Conservation (phyloP, 345 rosid species). For the Sapria himalayana region DNA sequence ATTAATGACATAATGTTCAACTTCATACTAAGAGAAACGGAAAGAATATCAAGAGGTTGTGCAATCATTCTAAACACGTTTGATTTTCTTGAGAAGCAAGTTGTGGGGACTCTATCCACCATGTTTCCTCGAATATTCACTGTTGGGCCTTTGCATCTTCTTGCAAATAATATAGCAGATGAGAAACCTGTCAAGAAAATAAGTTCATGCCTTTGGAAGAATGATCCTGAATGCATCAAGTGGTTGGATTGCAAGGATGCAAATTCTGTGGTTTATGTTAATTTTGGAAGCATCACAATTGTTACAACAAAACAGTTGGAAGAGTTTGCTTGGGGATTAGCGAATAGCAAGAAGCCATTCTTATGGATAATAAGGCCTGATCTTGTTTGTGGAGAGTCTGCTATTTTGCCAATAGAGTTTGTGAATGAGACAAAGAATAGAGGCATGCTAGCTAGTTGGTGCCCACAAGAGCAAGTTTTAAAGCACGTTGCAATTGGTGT, state of each 20-base stretch:
- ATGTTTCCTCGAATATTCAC: constrained; percentile 20
- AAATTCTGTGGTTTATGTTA: constrained; percentile 34
- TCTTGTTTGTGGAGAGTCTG: constrained; percentile 22
- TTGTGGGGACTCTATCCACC: constrained; percentile 12
- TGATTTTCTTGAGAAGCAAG: constrained; percentile 20
- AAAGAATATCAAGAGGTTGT: constrained; percentile 16
- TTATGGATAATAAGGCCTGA: constrained; percentile 45
- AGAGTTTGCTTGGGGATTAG: constrained; percentile 58
- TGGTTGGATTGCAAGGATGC: constrained; percentile 28
- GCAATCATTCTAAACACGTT: constrained; percentile 36
- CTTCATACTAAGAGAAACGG: not conserved
- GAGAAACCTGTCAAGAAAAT: constrained; percentile 7
- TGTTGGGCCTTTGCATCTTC: constrained; percentile 29
- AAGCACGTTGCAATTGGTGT: constrained; percentile 31
- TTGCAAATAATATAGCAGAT: constrained; percentile 8
- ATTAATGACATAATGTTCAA: constrained; percentile 13
- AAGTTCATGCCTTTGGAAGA: constrained; percentile 35
- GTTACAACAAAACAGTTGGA: constrained; percentile 18
- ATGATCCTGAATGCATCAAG: constrained; percentile 22
- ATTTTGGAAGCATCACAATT: constrained; percentile 46
- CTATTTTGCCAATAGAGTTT: constrained; percentile 23
- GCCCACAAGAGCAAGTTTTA: constrained; percentile 35
- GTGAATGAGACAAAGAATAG: constrained; percentile 14
- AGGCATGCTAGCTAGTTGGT: constrained; percentile 27
- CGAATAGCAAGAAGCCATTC: constrained; percentile 25